phyloP scores from a whole-genome alignment of 2,329 filamentous ascomycete genomes.

The Calonectria naviculata region DNA sequence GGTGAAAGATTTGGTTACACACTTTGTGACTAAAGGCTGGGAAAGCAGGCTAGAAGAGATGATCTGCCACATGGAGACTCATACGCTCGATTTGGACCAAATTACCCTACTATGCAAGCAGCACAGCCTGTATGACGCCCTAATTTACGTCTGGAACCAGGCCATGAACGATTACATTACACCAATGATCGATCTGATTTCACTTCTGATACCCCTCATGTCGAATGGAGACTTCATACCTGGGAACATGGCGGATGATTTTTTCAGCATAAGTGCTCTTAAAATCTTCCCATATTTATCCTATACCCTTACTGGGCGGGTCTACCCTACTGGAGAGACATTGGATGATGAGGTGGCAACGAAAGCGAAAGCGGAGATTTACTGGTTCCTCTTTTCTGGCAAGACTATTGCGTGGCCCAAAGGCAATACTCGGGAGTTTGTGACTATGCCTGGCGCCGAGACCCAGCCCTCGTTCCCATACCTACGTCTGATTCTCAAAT shows the following conservation, averaged over 20 bases:
- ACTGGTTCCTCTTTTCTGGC: slow-evolving; percentile 93
- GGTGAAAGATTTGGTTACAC: slow-evolving; percentile 85
- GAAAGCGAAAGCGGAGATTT: slow-evolving; percentile 87
- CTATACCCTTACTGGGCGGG: slow-evolving; percentile 86
- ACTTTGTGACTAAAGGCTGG: slow-evolving; percentile 82
- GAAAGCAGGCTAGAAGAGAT: slow-evolving; percentile 89
- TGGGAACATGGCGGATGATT: slow-evolving; percentile 68
- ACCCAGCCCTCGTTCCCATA: slow-evolving; percentile 86
- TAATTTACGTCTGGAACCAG: slow-evolving; percentile 97
- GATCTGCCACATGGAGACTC: slow-evolving; percentile 91
- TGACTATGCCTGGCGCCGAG: slow-evolving; percentile 66
- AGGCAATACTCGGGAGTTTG: slow-evolving; percentile 68
- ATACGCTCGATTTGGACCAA: slow-evolving; percentile 93
- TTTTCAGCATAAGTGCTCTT: slow-evolving; percentile 76
- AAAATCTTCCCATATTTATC: slow-evolving; percentile 97
- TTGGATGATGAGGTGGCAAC: slow-evolving; percentile 79
- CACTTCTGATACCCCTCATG: slow-evolving; percentile 72
- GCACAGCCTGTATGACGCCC: slow-evolving; percentile 91
- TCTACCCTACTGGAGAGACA: slow-evolving; percentile 87
- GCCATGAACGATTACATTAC: slow-evolving; percentile 91
- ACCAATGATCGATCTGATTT: slow-evolving; percentile 84
- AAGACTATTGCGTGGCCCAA: slow-evolving; percentile 81
- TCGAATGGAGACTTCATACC: slow-evolving; percentile 64
- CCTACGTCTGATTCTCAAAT: slow-evolving; percentile 84
- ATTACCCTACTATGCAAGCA: slow-evolving; percentile 91